A percentile compares a stretch with the other conserved stretches of the same genome.
These are phyloP conservation scores for Globomyces sp. DNA, from an alignment of 371 early-diverging fungal genomes.

Conservation along the genomic window DNA sequence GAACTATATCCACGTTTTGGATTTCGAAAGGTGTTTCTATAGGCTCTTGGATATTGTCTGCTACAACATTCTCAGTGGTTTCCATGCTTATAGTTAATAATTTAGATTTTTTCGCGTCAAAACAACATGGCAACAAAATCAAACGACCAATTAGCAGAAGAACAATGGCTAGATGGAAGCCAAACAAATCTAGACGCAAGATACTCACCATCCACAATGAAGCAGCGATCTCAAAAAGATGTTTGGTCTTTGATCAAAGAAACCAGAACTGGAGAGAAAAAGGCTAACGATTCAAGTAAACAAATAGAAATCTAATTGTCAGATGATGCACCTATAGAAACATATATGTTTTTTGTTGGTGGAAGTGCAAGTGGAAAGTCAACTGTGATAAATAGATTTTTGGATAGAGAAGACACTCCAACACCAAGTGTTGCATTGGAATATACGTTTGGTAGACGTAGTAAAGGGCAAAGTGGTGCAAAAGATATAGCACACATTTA, in stretches of 20 bases:
- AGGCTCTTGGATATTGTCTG: no score
- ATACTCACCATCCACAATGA: neutral
- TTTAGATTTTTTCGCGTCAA: no score
- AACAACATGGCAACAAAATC: no score
- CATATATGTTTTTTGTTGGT: constrained; percentile 45
- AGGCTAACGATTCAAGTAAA: constrained; percentile 18
- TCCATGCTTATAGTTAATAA: no score
- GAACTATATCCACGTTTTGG: no score
- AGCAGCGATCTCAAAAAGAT: constrained; percentile 25
- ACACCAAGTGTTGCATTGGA: constrained; percentile 48
- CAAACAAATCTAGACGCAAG: neutral
- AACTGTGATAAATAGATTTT: constrained; percentile 41
- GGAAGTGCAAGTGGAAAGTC: constrained; percentile 43
- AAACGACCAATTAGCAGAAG: no score
- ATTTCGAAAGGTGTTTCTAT: no score
- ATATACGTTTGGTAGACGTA: constrained; percentile 52
- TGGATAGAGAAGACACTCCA: constrained; percentile 49
- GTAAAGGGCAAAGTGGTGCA: constrained; percentile 38
- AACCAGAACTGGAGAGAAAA: constrained; percentile 36
- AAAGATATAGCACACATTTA: constrained; percentile 56
- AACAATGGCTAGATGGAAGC: neutral
- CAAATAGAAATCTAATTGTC: neutral
- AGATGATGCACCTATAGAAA: constrained; percentile 31
- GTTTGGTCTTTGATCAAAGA: constrained; percentile 49
- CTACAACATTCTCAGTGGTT: no score